A percentile compares a stretch with the other conserved stretches of the same genome.
These are phyloP conservation scores for Fusarium sp. DNA, from an alignment of 2,329 filamentous ascomycete genomes.

Conservation along the genomic window DNA sequence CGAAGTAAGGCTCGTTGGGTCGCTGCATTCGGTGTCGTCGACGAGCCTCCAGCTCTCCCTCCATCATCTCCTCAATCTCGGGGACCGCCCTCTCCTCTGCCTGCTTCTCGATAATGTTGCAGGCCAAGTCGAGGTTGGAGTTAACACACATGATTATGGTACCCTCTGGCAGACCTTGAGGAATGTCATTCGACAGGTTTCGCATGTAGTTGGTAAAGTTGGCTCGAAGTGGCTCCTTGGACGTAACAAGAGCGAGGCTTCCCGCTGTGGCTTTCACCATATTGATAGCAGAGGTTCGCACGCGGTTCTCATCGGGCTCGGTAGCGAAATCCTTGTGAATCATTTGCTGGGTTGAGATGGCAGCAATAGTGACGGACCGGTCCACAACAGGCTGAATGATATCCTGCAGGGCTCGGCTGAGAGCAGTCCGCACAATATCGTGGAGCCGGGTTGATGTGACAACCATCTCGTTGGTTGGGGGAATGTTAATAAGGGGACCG, in stretches of 20 bases:
- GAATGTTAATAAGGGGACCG: slow-evolving; percentile 81
- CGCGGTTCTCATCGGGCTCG: slow-evolving; percentile 87
- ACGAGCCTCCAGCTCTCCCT: slow-evolving; percentile 81
- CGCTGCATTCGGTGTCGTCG: slow-evolving; percentile 80
- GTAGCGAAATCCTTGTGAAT: slow-evolving; percentile 97
- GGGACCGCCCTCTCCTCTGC: slow-evolving; percentile 93
- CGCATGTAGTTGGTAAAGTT: slow-evolving; percentile 98
- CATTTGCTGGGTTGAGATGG: slow-evolving; percentile 95
- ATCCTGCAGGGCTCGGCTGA: slow-evolving; percentile 91
- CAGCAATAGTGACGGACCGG: slow-evolving; percentile 95
- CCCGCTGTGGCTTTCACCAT: slow-evolving; percentile 97
- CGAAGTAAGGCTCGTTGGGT: slow-evolving; percentile 86
- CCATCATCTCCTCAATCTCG: slow-evolving; percentile 95
- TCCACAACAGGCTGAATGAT: slow-evolving; percentile 99
- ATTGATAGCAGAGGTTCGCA: slow-evolving; percentile 87
- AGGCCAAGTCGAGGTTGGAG: slow-evolving; percentile 94
- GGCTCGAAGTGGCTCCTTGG: slow-evolving; percentile 94
- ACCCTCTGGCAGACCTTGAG: slow-evolving; percentile 89
- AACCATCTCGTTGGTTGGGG: slow-evolving; percentile 83
- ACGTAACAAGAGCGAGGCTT: slow-evolving; percentile 95
- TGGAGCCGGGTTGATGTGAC: slow-evolving; percentile 75
- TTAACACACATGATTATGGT: slow-evolving; percentile 99
- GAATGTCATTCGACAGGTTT: slow-evolving; percentile 73
- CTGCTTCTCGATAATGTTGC: slow-evolving; percentile 93
- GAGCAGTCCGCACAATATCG: slow-evolving; percentile 85